These are phyloP conservation scores for Posidonia oceanica DNA, from an alignment of 116 monocot genomes.

Conservation along the genomic window DNA sequence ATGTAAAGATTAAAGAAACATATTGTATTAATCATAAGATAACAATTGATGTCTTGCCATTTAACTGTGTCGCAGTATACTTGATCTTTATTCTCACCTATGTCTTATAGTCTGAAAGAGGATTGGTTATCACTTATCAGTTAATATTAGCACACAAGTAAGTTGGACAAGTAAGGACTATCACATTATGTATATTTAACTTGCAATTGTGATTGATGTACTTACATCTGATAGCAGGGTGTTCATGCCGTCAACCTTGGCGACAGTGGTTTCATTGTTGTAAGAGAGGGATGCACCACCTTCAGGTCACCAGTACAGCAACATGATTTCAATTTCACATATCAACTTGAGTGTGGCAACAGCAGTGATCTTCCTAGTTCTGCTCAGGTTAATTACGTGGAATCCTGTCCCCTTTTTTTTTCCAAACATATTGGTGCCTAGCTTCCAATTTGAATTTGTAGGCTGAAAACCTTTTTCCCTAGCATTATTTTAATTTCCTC, in stretches of 20 bases:
- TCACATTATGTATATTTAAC: too few species aligned
- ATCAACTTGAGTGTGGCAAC: constrained; percentile 67
- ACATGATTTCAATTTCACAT: constrained; percentile 68
- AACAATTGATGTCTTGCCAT: too few species aligned
- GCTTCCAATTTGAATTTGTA: neutral
- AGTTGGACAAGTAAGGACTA: too few species aligned
- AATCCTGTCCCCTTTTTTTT: neutral
- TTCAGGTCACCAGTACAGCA: constrained; percentile 57
- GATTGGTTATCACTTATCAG: too few species aligned
- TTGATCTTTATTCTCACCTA: too few species aligned
- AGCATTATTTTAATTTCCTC: too few species aligned
- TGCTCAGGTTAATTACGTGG: constrained; percentile 40
- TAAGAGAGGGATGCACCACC: constrained; percentile 53
- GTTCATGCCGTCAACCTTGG: constrained; percentile 76
- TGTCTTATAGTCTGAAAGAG: too few species aligned
- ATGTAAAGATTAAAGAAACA: too few species aligned
- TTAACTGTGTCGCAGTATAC: too few species aligned
- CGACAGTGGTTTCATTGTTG: constrained; percentile 75
- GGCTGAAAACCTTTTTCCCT: too few species aligned
- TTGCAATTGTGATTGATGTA: neutral
- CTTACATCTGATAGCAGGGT: constrained; percentile 17
- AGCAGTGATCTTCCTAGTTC: constrained; percentile 66
- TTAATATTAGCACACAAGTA: too few species aligned
- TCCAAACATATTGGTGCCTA: neutral
- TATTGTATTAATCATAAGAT: too few species aligned